Evolutionary conservation across 768 basidiomycete species (phyloP).

Genomic region (Suillus americanus): DNA sequence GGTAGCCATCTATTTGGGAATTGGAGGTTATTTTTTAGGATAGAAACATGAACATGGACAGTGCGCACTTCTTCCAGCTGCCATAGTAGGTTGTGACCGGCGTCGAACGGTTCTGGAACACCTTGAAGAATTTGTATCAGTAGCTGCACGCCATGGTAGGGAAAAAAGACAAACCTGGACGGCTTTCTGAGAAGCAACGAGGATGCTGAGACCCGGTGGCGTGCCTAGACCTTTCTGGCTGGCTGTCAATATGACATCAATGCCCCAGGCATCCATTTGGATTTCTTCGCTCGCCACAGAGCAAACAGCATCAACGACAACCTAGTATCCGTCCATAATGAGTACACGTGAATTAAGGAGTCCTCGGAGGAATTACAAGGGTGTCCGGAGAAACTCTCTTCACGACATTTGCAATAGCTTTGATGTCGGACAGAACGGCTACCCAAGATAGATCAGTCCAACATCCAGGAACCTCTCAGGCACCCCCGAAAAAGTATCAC

Average conservation of each 20-base stretch:
- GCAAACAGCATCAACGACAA: conserved; percentile 92
- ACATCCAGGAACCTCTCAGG: background rate
- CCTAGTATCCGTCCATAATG: conserved; percentile 35
- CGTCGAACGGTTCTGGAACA: conserved; percentile 58
- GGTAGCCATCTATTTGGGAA: conserved; percentile 69
- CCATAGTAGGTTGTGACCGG: conserved; percentile 82
- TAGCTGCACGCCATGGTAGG: background rate
- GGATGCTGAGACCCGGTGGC: conserved; percentile 89
- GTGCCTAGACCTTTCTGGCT: conserved; percentile 92
- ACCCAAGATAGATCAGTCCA: conserved; percentile 11
- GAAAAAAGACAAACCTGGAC: conserved; percentile 46
- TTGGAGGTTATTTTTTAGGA: conserved; percentile 1
- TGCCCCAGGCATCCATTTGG: conserved; percentile 87
- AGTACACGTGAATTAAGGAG: background rate
- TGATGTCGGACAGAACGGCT: conserved; percentile 86
- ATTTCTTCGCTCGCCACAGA: conserved; percentile 96
- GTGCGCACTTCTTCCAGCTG: conserved; percentile 76
- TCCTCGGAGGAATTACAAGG: conserved; percentile 45
- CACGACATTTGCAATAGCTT: conserved; percentile 72
- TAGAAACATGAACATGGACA: background rate
- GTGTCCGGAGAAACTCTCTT: conserved; percentile 80
- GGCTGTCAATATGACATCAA: conserved; percentile 86
- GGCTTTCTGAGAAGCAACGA: conserved; percentile 79
- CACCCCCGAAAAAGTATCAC: conserved; percentile 13
- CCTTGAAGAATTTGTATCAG: conserved; percentile 32